Evolutionary conservation across 2,329 filamentous ascomycete genomes (phyloP), one percentile per base, ranked within the genome.

Genomic region (Fusarium staphyleae): DNA sequence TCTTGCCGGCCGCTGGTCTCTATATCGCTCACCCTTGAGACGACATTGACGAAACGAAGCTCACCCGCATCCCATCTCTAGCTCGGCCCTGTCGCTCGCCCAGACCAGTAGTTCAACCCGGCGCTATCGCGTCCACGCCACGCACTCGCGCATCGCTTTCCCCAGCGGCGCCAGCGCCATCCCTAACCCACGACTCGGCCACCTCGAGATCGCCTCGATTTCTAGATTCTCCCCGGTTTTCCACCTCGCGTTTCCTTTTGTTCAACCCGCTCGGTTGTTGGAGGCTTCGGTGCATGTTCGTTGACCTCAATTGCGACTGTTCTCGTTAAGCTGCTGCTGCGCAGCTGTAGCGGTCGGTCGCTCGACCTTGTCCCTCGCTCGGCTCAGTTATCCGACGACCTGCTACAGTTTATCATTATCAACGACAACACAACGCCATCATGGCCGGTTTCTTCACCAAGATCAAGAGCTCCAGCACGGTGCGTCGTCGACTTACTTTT

Each of bases 361-460:
- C 45, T 41, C 55, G 34, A 54, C 59, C 44, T 54, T 47, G 55
- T 66, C 50, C 46, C 52, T 52, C 49, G 52, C 62, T 55, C 54
- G 62, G 65, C 57, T 66, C 53, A 63, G 32, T 45, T 54, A 62
- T 48, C 46, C 55, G 36, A 35, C 62, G 41, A 34, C 45, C 50
- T 56, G 48, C 44, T 56, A 39, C 45, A 43, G 45, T 48, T 32
- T 51, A 43, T 37, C 37, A 57, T 39, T 49, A 14, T 44, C 52
- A 35, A 57, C 56, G 44, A 62, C 59, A 45, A 59, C 54, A 65
- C 62, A 47, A 62, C 55, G 52, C 55, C 60, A 51, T 52, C 61
- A 86, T 86, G 82, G 76, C 82, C 57, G 77, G 80, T 57, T 81
- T 87, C 64, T 79, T 86, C 58, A 83, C 77, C 65, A 86, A 83